Base-by-base conservation (phyloP, 495 filamentous ascomycete species). In the Talaromyces nanjingensis region DNA sequence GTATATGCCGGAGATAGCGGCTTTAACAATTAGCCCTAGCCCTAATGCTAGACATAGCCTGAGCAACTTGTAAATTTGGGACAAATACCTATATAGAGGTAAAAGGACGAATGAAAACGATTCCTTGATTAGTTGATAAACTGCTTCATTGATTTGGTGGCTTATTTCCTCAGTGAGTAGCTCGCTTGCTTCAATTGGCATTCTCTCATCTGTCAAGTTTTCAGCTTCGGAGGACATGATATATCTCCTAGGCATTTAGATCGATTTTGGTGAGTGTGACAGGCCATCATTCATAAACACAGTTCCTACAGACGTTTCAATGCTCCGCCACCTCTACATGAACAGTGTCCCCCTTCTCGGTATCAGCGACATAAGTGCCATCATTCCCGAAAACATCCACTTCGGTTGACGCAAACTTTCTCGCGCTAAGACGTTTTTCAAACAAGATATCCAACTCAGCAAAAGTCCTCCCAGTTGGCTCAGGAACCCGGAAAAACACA, bases 391-490 rank as follows among this genome's bases (percentile, higher is more conserved):
- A 59, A 18, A 59, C 25, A 39, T 59, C 57, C 6, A 39, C 31
- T 31, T n/a, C 25, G 2, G 83, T 84, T 20, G 67, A 74, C 3
- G 75, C 72, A 65, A 87, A 88, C 66, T 85, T 82, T 34, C 85
- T 72, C 5, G 85, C 85, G 60, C 73, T 78, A 18, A 84, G 66
- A 1, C 75, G 70, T 57, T 76, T 64, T 68, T 85, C 76, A 69
- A 88, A 88, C 22, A 88, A 70, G 12, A 85, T 34, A 68, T 88
- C 85, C 53, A 88, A 68, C 69, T 88, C 85, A 16, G 82, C 84
- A 66, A 83, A 88, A 0, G 83, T 81, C 12, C 84, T 75, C 1
- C 84, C 85, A 1, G 76, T 70, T 1, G 85, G 84, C 65, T 88
- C 85, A 0, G 85, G 85, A 2, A 88, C 74, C 4, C 29, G 29